Evolutionary conservation across 2,329 filamentous ascomycete species (phyloP).

Genomic region (Exserohilum rostratum): DNA sequence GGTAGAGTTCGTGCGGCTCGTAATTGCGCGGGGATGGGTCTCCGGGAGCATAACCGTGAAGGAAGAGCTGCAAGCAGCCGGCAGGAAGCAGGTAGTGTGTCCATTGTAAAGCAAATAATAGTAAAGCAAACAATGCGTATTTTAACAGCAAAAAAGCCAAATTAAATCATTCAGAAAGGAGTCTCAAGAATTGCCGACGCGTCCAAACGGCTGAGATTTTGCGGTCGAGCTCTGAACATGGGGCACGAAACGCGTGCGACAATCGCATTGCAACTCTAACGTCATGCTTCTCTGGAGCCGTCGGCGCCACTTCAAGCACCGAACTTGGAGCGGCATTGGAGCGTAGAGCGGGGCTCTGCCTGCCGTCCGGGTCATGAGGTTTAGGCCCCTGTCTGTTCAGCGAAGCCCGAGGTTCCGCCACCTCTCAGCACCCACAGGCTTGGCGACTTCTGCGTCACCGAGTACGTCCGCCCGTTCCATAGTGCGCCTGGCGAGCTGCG

Average conservation of each 20-base stretch:
- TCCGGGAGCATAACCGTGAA: conserved; percentile 34
- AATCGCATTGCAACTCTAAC: conserved; percentile 5
- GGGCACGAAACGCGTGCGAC: conserved; percentile 6
- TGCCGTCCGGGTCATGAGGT: conserved; percentile 7
- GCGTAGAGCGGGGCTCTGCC: conserved; percentile 8
- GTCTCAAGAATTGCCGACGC: conserved; percentile 9
- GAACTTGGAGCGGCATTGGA: conserved; percentile 1
- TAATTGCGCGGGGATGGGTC: conserved; percentile 37
- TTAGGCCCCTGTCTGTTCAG: not conserved
- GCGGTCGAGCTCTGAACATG: conserved; percentile 6
- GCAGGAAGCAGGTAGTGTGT: conserved; percentile 35
- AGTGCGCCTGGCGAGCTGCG: not conserved
- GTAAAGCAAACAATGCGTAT: no score
- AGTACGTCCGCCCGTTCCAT: not conserved
- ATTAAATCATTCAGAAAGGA: conserved; percentile 1
- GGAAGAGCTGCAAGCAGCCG: conserved; percentile 38
- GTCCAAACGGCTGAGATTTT: not conserved
- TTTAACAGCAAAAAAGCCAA: not conserved
- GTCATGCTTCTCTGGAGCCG: conserved; percentile 9
- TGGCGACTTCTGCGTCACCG: not conserved
- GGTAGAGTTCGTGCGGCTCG: conserved; percentile 24
- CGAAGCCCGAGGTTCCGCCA: conserved; percentile 6
- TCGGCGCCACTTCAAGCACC: conserved; percentile 12
- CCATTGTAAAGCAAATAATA: conserved; percentile 34
- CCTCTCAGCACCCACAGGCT: not conserved